Percentiles rank a stretch among this genome's conserved stretches.
Evolutionary conservation across 805 yeast genomes (phyloP).

Genomic region (Candida quercuum): DNA sequence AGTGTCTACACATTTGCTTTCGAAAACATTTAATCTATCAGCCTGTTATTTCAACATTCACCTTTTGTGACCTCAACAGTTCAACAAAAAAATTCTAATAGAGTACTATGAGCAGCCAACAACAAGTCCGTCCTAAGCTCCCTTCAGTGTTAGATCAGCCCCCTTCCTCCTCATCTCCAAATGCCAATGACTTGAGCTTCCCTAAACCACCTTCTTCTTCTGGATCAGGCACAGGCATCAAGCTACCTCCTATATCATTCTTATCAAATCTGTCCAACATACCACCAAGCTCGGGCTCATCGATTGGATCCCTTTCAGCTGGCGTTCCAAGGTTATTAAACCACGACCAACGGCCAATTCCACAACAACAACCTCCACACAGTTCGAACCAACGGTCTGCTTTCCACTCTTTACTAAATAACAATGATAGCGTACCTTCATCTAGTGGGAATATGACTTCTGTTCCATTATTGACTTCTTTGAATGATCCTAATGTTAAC

Average conservation of each 20-base stretch:
- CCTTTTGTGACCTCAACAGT: too few species aligned
- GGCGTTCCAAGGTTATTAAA: conserved; percentile 9
- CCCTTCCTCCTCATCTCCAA: background rate
- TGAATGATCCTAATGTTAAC: background rate
- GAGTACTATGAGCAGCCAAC: too few species aligned
- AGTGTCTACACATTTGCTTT: too few species aligned
- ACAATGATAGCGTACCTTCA: background rate
- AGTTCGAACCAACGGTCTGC: background rate
- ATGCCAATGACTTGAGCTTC: conserved; percentile 2
- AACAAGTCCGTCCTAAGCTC: background rate
- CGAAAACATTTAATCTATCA: too few species aligned
- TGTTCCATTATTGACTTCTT: too few species aligned
- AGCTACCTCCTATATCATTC: conserved; percentile 37
- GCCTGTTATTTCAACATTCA: too few species aligned
- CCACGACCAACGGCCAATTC: conserved; percentile 1
- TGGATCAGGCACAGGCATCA: conserved; percentile 21
- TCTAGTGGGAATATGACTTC: too few species aligned
- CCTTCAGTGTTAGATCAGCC: background rate
- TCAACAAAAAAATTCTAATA: too few species aligned
- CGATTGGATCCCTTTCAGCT: too few species aligned
- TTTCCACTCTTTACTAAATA: background rate
- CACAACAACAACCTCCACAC: too few species aligned
- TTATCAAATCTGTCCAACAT: conserved; percentile 14
- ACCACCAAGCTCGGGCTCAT: conserved; percentile 2
- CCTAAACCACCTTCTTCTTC: conserved; percentile 2